These are phyloP conservation scores for Teunomyces panamensis DNA, from an alignment of 805 yeast genomes.

Conservation along the genomic window DNA sequence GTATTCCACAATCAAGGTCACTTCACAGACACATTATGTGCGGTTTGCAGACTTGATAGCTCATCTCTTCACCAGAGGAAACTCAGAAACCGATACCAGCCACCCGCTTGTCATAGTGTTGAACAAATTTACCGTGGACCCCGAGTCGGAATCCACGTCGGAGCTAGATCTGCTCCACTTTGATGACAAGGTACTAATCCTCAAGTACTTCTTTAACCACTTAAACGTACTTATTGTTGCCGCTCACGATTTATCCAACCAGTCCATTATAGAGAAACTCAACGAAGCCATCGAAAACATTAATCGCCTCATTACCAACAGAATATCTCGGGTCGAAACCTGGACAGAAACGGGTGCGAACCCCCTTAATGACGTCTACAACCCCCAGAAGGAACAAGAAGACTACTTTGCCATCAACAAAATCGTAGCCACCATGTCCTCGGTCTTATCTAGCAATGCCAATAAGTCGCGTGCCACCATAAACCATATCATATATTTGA, in stretches of 20 bases:
- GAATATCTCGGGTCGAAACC: constrained; percentile 39
- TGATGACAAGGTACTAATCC: constrained; percentile 28
- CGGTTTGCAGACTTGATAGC: constrained; percentile 17
- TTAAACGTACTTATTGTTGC: constrained; percentile 30
- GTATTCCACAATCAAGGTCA: constrained; percentile 1
- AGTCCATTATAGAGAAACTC: constrained; percentile 11
- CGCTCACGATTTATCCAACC: constrained; percentile 7
- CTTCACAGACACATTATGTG: not conserved
- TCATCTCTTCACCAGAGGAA: constrained; percentile 29
- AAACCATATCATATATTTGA: constrained; percentile 20
- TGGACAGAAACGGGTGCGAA: constrained; percentile 40
- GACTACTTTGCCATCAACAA: constrained; percentile 2
- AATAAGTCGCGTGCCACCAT: constrained; percentile 23
- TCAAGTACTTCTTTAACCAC: constrained; percentile 37
- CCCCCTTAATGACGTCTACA: constrained; percentile 18
- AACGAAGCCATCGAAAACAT: constrained; percentile 21
- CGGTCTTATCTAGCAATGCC: constrained; percentile 21
- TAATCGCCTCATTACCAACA: constrained; percentile 22
- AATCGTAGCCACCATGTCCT: constrained; percentile 36
- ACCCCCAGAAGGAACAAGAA: not conserved
- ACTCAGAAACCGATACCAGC: constrained; percentile 31
- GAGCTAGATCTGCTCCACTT: constrained; percentile 22
- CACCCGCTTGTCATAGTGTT: constrained; percentile 30
- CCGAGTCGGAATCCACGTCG: not conserved
- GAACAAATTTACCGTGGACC: constrained; percentile 3